Conservation (phyloP, 2,329 filamentous ascomycete genomes). For the Beauveria brongniartii region DNA sequence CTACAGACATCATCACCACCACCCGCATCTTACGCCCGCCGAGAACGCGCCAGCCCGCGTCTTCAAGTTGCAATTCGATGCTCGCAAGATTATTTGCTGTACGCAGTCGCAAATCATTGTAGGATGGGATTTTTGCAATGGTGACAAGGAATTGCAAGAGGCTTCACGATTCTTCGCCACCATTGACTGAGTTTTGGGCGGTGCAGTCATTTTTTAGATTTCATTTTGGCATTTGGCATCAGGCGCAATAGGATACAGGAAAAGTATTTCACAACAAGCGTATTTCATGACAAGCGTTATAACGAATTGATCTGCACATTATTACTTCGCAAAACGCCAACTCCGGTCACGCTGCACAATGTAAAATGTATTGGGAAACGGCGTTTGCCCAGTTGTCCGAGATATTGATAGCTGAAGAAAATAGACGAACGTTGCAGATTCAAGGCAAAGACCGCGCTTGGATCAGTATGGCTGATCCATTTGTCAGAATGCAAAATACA, state of each 20-base stretch:
- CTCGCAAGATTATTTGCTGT: conserved; percentile 86
- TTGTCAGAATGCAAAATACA: background rate
- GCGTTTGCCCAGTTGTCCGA: background rate
- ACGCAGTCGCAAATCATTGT: conserved; percentile 88
- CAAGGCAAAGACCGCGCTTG: background rate
- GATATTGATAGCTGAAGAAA: background rate
- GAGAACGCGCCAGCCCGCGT: conserved; percentile 55
- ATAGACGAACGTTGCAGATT: background rate
- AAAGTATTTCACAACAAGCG: background rate
- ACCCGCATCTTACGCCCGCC: conserved; percentile 37
- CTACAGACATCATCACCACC: conserved; percentile 20
- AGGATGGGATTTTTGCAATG: conserved; percentile 95
- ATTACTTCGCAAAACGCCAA: background rate
- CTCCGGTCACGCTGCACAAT: background rate
- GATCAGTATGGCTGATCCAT: background rate
- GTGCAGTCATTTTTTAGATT: background rate
- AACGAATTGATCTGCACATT: background rate
- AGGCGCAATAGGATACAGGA: background rate
- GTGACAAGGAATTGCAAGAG: conserved; percentile 70
- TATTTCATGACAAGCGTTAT: background rate
- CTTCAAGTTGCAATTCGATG: conserved; percentile 96
- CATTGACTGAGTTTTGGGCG: conserved; percentile 30
- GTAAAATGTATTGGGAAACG: background rate
- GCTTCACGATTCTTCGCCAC: conserved; percentile 70
- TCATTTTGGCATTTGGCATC: background rate